Percentiles rank a stretch among this genome's conserved stretches.
phyloP scores from a whole-genome alignment of 306 rosid species.

The Prinsepia uniflora region DNA sequence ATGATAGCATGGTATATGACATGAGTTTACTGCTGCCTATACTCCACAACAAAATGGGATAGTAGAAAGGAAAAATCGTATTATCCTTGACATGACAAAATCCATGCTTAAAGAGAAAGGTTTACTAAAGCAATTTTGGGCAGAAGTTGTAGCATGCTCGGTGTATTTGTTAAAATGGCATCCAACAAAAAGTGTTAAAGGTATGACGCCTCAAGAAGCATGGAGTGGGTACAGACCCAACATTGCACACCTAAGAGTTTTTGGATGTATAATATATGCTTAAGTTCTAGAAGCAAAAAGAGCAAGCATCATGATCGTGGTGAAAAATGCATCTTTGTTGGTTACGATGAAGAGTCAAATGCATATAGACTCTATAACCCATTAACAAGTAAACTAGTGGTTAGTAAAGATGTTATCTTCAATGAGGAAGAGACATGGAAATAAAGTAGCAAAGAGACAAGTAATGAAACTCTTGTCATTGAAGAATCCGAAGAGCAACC shows the following conservation, averaged over 20 bases:
- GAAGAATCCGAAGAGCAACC: neutral
- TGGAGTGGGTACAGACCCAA: neutral
- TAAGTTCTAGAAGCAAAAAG: too few species aligned
- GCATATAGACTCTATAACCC: neutral
- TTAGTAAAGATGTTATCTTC: neutral
- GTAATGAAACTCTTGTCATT: neutral
- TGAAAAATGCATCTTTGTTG: neutral
- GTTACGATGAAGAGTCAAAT: neutral
- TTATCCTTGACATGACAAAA: neutral
- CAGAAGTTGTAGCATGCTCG: neutral
- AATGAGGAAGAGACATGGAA: neutral
- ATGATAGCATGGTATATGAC: neutral
- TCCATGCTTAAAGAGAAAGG: neutral
- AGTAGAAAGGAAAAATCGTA: neutral
- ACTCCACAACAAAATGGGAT: neutral
- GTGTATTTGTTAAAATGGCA: neutral
- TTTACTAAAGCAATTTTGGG: neutral
- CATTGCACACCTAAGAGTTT: too few species aligned
- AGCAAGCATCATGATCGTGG: too few species aligned
- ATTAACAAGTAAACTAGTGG: too few species aligned
- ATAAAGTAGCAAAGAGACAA: neutral
- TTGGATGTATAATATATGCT: neutral
- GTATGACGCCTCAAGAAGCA: neutral
- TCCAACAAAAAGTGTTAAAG: neutral
- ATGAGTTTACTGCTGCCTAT: too few species aligned